Evolutionary conservation across 2,329 filamentous ascomycete species (phyloP), one percentile per base, ranked within the genome.

Genomic region (Clarireedia paspali): DNA sequence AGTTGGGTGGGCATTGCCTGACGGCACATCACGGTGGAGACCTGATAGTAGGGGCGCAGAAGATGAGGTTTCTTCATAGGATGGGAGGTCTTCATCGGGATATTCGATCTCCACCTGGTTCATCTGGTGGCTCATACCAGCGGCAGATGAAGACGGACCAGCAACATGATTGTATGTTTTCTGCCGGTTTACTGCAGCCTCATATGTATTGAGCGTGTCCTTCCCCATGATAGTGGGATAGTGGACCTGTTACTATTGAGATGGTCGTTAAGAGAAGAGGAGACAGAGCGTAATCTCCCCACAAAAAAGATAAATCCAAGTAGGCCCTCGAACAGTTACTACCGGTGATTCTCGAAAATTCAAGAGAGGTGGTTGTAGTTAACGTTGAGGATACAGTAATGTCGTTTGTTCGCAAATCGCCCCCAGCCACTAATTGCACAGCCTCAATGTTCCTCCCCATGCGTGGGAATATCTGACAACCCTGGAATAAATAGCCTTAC

Each of bases 101-200:
- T 61, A 62, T 38, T 64, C 60, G n/a, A 64, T 56, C 14, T 63
- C 57, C 5, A 47, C 6, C 14, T 27, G 3, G 23, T 57, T 62
- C 4, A 64, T 39, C 5, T 26, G 5, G 17, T 27, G 2, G 23
- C 56, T 62, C 4, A 65, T 39, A 0, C 63, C 55, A 5, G 61
- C 59, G 7, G 62, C 61, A 2, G 64, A 64, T 14, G 61, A 60
- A 12, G 56, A 65, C 30, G 63, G 61, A 9, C 63, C 62, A 26
- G 46, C 6, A 20, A n/a, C 42, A 26, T 53, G 34, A 44, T 14
- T 39, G 38, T 39, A 42, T 20, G 20, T 15, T 7, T 14, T 6
- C 34, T 39, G n/a, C 15, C 23, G 24, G 10, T 53, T 17, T 6
- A 17, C 14, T 47, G 17, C 50, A 46, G 50, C 42, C 50, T 39